These are phyloP conservation scores for Erythrophleum ivorense DNA, from an alignment of 331 rosid species.

Conservation along the genomic window DNA sequence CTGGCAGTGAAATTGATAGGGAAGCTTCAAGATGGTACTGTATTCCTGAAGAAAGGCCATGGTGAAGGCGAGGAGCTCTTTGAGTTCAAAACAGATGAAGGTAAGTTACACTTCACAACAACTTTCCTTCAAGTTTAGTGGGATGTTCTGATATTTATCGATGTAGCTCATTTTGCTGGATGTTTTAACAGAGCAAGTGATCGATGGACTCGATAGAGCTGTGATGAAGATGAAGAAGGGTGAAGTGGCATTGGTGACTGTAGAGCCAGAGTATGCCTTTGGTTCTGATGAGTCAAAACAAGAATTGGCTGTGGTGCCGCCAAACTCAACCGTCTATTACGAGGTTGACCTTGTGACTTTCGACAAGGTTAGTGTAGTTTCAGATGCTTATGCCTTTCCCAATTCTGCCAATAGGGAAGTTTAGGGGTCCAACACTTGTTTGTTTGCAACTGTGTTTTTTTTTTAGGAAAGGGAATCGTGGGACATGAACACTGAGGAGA, in stretches of 20 bases:
- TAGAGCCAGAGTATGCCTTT: conserved; percentile 89
- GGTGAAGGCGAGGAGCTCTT: conserved; percentile 65
- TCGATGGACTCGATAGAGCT: conserved; percentile 91
- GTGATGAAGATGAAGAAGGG: conserved; percentile 89
- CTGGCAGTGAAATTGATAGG: conserved; percentile 79
- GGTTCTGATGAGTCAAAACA: conserved; percentile 69
- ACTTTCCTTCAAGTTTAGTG: too few relatives aligned
- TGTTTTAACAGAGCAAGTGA: conserved; percentile 79
- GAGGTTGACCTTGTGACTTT: conserved; percentile 87
- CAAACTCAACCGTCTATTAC: conserved; percentile 76
- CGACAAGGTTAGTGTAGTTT: conserved; percentile 81
- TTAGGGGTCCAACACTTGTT: too few relatives aligned
- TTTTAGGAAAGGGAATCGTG: conserved; percentile 78
- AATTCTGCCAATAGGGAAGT: too few relatives aligned
- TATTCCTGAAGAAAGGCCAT: conserved; percentile 71
- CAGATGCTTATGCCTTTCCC: too few relatives aligned
- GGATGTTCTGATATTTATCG: too few relatives aligned
- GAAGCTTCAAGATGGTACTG: conserved; percentile 84
- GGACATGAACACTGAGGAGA: conserved; percentile 69
- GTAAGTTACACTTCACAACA: conserved; percentile 52
- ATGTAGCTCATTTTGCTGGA: too few relatives aligned
- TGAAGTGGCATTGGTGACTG: conserved; percentile 71
- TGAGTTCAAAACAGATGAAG: conserved; percentile 87
- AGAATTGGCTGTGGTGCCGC: conserved; percentile 80
- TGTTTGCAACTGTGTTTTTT: too few relatives aligned